Base-by-base conservation (phyloP, 768 basidiomycete genomes). In the Hydnum rufescens region DNA sequence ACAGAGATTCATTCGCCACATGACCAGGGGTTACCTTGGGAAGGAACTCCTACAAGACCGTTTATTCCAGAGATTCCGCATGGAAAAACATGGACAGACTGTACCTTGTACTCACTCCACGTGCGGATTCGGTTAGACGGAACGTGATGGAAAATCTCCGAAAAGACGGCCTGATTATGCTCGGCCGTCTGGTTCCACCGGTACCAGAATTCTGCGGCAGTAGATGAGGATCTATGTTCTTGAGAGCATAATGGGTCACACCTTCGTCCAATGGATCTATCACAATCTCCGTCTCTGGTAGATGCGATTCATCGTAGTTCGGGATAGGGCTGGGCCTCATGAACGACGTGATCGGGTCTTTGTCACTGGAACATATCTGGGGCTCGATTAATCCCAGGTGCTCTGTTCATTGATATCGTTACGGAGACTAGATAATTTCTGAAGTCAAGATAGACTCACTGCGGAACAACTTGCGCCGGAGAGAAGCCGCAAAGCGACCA, bases 341-440 rank as follows among this genome's bases (percentile, higher is more conserved):
- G 70, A 79, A 82, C 5, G 67, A 67, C 43, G 69, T 62, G 16
- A 67, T 64, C 0, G 60, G 57, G 34, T 76, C 67, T 28, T 66
- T 70, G 2, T 72, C 53, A 22, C 64, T 64, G 32, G 62, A 60
- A 57, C 71, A 70, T 50, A 63, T 58, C 64, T 95, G 88, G 3
- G 89, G 82, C 16, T 70, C 68, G 30, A 92, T 79, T 43, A 97
- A 76, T 29, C 89, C 89, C 47, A 93, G 74, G 60, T 93, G 82
- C 65, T 93, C 87, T 85, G 63, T 23, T 4, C 23, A 51, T n/a
- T 34, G 51, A 49, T 58, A 42, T 39, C 53, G 36, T 58, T 53
- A 49, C 58, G 57, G 30, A 53, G 32, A 42, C 43, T 23, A 8
- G 16, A 51, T 28, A 22, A 19, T 32, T 32, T n/a, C 16, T 4